Evolutionary conservation across 176 grass and related monocot species (phyloP), one percentile per base, ranked within the genome.

Genomic region (Oryza nivara): DNA sequence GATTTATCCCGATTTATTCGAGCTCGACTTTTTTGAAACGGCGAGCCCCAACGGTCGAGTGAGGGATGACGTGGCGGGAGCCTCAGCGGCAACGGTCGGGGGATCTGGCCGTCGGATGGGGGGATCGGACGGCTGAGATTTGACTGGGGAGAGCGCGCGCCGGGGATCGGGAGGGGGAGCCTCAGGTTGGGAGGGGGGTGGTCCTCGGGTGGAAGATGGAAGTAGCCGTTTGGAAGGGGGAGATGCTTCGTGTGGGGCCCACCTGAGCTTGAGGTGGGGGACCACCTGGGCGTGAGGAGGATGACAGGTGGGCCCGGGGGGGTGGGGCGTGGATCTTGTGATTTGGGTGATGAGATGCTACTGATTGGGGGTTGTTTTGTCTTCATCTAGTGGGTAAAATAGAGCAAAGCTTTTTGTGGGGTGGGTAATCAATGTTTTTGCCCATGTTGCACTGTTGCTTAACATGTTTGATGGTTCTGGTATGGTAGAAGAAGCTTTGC

Each of bases 31-130:
- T 79, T 89, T 86, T 79, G 74, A 79, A 90, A 72, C 67, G 83
- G 44, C 83, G 88, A 77, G 72, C 54, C 44, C 35, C 67, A 90
- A 90, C 88, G 88, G 88, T 90, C 88, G 88, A 48, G 84, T 86
- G 19, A 4, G 52, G 7, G 58, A 66, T 77, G 67, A 82, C 78
- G 41, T 7, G 83, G 83, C 72, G 51, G 54, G 54, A 66, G 44
- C 63, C 65, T 36, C 72, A 3, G 44, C 0, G 1, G 72, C 80
- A 86, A 86, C 88, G 88, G 88, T 90, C 79, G 73, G 77, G 54
- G 54, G 3, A 36, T 32, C 77, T 0, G 4, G 13, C 58, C 83
- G 88, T 82, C 20, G 9, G 44, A 30, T 11, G 3, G 0, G 0
- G 0, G 0, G 38, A 86, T 90, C 79, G 74, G 82, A 79, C 84